These are phyloP conservation scores for Phyllachora maydis DNA, from an alignment of 2,329 filamentous ascomycete genomes.

Conservation along the genomic window DNA sequence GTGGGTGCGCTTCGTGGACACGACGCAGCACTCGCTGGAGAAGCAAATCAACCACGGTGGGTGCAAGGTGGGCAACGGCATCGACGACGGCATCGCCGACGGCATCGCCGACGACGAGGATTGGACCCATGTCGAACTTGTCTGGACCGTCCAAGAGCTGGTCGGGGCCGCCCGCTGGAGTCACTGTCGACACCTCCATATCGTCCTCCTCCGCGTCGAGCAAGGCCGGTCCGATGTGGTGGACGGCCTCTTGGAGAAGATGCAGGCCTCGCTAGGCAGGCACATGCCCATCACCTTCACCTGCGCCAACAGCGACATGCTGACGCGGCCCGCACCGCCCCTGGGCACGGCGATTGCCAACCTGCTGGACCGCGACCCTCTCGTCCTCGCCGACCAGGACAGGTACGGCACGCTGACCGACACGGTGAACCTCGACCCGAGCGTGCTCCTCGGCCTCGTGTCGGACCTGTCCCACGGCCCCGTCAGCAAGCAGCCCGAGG, in stretches of 20 bases:
- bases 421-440: constrained; percentile 41
- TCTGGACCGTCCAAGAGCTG: constrained; percentile 8
- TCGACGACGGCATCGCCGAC: constrained; percentile 2
- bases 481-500: constrained; percentile 15
- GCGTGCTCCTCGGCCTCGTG: constrained; percentile 49
- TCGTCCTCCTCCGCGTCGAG: constrained; percentile 10
- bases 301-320: constrained; percentile 8
- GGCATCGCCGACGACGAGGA: constrained; percentile 2
- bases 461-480: constrained; percentile 48
- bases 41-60: constrained; percentile 12
- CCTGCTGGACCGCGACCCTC: constrained; percentile 5
- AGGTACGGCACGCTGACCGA: constrained; percentile 7
- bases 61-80: constrained; percentile 7
- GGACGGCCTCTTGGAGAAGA: constrained; percentile 8
- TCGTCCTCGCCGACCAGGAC: constrained; percentile 6
- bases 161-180: constrained; percentile 10
- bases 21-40: constrained; percentile 9
- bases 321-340: constrained; percentile 4
- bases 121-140: constrained; percentile 8
- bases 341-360: constrained; percentile 6
- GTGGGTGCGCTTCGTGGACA: constrained; percentile 13
- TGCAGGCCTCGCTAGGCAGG: constrained; percentile 6
- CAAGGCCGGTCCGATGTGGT: constrained; percentile 8
- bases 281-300: constrained; percentile 8
- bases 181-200: constrained; percentile 8